These are phyloP conservation scores for Nitzschia sp. DNA, from an alignment of 108 stramenopile species.

Conservation along the genomic window DNA sequence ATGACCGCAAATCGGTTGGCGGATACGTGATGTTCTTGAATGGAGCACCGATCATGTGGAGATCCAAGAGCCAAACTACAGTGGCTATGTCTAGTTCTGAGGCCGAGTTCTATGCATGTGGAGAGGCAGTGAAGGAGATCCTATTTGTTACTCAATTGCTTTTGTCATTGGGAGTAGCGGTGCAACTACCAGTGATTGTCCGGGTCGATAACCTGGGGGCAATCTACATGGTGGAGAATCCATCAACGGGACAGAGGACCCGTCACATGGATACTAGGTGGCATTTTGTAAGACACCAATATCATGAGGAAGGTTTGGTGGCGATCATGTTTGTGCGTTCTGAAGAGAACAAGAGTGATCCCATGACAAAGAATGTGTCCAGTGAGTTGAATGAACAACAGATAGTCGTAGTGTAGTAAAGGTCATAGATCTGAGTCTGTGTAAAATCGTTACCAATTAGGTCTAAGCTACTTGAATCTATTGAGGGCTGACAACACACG, in stretches of 20 bases:
- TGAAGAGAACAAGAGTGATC: neutral
- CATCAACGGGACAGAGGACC: neutral
- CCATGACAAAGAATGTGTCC: slow-evolving; percentile 7
- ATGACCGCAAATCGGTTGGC: neutral
- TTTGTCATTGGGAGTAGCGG: slow-evolving; percentile 2
- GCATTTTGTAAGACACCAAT: slow-evolving; percentile 9
- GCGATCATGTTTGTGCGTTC: neutral
- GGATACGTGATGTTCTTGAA: slow-evolving; percentile 9
- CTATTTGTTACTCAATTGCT: too few relatives aligned
- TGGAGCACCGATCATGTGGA: slow-evolving; percentile 12
- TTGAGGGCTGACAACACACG: too few relatives aligned
- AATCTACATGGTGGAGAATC: slow-evolving; percentile 12
- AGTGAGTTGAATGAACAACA: too few relatives aligned
- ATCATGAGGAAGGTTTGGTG: neutral
- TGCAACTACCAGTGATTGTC: neutral
- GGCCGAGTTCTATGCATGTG: slow-evolving; percentile 8
- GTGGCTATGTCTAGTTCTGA: slow-evolving; percentile 6
- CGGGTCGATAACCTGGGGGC: slow-evolving; percentile 13
- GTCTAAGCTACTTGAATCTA: too few relatives aligned
- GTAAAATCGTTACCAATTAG: too few relatives aligned
- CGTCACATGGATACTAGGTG: slow-evolving; percentile 10
- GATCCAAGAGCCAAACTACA: neutral
- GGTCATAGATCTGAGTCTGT: too few relatives aligned
- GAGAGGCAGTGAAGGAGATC: slow-evolving; percentile 1
- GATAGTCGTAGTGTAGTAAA: too few relatives aligned